A percentile compares a stretch with the other conserved stretches of the same genome.
phyloP scores from a whole-genome alignment of 805 yeast genomes.

The Saccharomycopsis schoenii region DNA sequence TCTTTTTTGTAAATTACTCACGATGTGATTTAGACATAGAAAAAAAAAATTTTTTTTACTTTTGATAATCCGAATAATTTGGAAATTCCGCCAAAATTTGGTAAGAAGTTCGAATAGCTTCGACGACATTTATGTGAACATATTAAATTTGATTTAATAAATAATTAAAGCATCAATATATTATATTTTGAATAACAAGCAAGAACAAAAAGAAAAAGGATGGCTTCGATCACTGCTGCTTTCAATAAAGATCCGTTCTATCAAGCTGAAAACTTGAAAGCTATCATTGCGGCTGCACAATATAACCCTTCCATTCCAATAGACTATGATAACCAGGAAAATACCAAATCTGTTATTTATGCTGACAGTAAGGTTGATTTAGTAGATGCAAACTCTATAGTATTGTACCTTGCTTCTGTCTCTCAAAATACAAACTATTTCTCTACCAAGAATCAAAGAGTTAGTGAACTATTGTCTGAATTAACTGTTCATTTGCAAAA shows the following conservation, averaged over 20 bases:
- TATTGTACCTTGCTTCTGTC: slow-evolving; percentile 38
- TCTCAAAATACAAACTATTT: slow-evolving; percentile 4
- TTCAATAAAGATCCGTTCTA: slow-evolving; percentile 3
- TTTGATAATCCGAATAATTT: neutral
- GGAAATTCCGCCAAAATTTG: neutral
- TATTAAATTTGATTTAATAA: too few relatives aligned
- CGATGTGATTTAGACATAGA: neutral
- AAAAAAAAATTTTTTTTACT: neutral
- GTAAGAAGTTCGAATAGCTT: neutral
- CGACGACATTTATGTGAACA: neutral
- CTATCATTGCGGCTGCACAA: slow-evolving; percentile 12
- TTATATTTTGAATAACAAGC: neutral
- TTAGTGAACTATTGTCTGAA: neutral
- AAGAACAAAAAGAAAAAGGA: neutral
- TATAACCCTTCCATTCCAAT: neutral
- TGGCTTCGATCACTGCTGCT: slow-evolving; percentile 2
- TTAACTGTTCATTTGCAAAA: slow-evolving; percentile 18
- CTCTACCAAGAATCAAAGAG: neutral
- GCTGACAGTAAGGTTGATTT: slow-evolving; percentile 35
- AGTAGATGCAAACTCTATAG: slow-evolving; percentile 47
- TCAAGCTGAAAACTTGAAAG: slow-evolving; percentile 16
- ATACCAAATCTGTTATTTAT: slow-evolving; percentile 22
- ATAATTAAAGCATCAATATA: too few relatives aligned
- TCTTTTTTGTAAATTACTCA: neutral
- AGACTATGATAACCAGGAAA: slow-evolving; percentile 19